Conservation (phyloP, 306 rosid genomes). For the Cucurbita argyrosperma region DNA sequence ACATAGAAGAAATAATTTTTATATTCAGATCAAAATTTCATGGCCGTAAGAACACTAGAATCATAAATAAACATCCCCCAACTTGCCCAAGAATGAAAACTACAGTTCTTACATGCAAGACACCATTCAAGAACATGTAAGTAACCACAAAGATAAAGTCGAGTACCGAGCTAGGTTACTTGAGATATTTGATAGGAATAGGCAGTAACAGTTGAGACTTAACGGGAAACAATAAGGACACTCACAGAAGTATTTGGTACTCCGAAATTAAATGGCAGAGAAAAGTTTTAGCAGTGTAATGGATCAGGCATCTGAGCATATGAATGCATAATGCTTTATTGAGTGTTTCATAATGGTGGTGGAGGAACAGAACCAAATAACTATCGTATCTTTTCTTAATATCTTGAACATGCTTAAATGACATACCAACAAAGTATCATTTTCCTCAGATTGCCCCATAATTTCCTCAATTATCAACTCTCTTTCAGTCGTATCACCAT, state of each 20-base stretch:
- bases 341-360: not conserved
- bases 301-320: not conserved
- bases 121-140: not conserved
- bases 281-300: not conserved
- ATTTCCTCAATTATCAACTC: slow-evolving; percentile 58
- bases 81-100: not conserved
- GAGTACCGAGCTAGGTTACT: not conserved
- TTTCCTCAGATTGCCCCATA: slow-evolving; percentile 49
- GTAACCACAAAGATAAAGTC: not conserved
- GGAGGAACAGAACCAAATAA: not conserved
- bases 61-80: not conserved
- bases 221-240: not conserved
- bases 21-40: not conserved
- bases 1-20: not conserved
- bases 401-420: not conserved
- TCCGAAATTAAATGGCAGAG: not conserved
- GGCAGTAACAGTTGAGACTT: not conserved
- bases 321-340: not conserved
- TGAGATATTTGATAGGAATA: not conserved
- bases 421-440: slow-evolving; percentile 57
- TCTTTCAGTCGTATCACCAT: slow-evolving; percentile 51
- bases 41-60: not conserved
- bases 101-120: not conserved
- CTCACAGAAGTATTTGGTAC: not conserved
- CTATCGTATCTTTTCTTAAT: not conserved